A percentile compares a stretch with the other conserved stretches of the same genome.
These are phyloP conservation scores for Pseudogymnoascus sp. DNA, from an alignment of 2,329 filamentous ascomycete species.

Conservation along the genomic window DNA sequence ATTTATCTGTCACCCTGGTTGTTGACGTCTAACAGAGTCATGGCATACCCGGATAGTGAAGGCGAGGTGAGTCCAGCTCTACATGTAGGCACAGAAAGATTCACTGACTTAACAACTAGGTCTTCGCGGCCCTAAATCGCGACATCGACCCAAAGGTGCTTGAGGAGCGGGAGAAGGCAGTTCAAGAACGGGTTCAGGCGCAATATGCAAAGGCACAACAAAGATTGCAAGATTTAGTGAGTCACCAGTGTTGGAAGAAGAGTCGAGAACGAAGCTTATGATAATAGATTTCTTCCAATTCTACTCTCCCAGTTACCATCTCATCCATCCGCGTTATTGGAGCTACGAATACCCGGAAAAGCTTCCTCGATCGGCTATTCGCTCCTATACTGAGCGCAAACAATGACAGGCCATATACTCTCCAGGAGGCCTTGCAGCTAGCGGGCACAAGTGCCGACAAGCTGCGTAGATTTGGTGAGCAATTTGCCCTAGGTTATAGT, in stretches of 20 bases:
- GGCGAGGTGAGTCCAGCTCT: constrained; percentile 36
- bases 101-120: constrained; percentile 31
- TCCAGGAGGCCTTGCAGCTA: constrained; percentile 70
- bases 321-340: constrained; percentile 78
- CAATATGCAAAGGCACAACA: constrained; percentile 44
- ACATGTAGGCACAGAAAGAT: constrained; percentile 29
- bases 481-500: neutral
- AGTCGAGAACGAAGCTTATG: neutral
- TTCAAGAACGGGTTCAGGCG: constrained; percentile 38
- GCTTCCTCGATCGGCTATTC: constrained; percentile 78
- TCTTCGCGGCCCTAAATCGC: constrained; percentile 53
- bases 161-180: constrained; percentile 51
- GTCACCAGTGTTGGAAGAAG: constrained; percentile 16
- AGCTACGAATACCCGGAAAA: constrained; percentile 71
- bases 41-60: constrained; percentile 24
- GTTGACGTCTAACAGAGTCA: neutral
- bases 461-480: constrained; percentile 70
- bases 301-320: constrained; percentile 79
- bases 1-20: neutral
- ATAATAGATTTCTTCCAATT: constrained; percentile 67
- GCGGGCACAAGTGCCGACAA: constrained; percentile 65
- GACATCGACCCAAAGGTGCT: constrained; percentile 51
- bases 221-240: constrained; percentile 58
- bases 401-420: constrained; percentile 61
- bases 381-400: constrained; percentile 67